Percentiles rank a stretch among this genome's conserved stretches.
These are phyloP conservation scores for Elaeis oleifera DNA, from an alignment of 202 grass and related monocot genomes.

Conservation along the genomic window DNA sequence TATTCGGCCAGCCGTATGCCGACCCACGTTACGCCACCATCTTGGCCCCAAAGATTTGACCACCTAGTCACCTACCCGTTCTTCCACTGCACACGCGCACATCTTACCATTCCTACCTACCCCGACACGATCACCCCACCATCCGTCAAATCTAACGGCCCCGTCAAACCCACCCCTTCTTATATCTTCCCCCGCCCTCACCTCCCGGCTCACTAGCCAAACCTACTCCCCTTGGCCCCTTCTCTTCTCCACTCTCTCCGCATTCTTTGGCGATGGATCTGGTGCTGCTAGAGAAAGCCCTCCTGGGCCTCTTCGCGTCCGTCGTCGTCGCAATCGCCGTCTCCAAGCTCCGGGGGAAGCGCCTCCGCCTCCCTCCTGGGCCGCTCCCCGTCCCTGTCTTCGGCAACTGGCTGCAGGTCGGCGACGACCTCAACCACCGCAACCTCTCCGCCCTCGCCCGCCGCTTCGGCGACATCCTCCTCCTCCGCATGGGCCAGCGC, in stretches of 20 bases:
- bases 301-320: conserved; percentile 53
- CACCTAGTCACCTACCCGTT: no score
- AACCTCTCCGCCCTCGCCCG: conserved; percentile 47
- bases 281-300: conserved; percentile 54
- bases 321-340: conserved; percentile 42
- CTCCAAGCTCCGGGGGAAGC: conserved; percentile 57
- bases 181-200: neutral
- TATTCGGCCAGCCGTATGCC: no score
- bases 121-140: conserved; percentile 7
- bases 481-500: conserved; percentile 73
- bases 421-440: conserved; percentile 85
- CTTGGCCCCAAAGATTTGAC: no score
- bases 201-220: neutral
- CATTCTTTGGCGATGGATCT: conserved; percentile 42
- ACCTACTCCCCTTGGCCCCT: neutral
- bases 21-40: no score
- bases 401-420: conserved; percentile 85
- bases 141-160: no score
- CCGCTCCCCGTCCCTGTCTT: conserved; percentile 66
- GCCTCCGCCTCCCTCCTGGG: conserved; percentile 51
- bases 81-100: no score
- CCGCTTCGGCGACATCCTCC: conserved; percentile 59
- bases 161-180: no score
- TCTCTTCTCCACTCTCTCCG: neutral
- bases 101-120: conserved; percentile 14